Conservation (phyloP, 148 eudicot species). For the Chenopodium quinoa region DNA sequence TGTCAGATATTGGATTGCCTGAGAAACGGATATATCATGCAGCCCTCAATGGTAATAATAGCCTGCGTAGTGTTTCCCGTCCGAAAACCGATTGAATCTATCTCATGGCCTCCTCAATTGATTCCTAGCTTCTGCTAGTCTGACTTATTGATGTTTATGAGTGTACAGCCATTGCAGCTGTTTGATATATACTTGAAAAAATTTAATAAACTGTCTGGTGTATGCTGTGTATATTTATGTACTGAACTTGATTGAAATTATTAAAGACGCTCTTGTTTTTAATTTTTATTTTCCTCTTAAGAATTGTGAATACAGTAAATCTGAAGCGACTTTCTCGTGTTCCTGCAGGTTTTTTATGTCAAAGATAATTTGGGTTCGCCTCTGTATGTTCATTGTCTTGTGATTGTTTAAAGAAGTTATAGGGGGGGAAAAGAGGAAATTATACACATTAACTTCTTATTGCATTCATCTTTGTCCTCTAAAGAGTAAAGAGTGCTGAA, state of each 20-base stretch:
- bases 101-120: conserved; percentile 50
- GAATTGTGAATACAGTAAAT: conserved; percentile 34
- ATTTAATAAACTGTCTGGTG: conserved; percentile 11
- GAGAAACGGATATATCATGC: conserved; percentile 94
- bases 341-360: conserved; percentile 78
- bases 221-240: conserved; percentile 29
- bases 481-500: conserved; percentile 7
- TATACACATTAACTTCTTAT: conserved; percentile 16
- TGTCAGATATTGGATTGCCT: conserved; percentile 88
- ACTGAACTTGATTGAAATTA: conserved; percentile 9
- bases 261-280: conserved; percentile 6
- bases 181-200: conserved; percentile 5
- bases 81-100: conserved; percentile 85
- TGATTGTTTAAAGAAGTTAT: conserved; percentile 24
- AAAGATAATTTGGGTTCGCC: conserved; percentile 55
- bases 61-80: conserved; percentile 77
- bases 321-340: conserved; percentile 77
- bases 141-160: conserved; percentile 11
- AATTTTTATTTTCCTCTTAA: not conserved
- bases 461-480: conserved; percentile 10
- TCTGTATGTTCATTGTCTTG: conserved; percentile 45
- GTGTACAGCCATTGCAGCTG: conserved; percentile 22
- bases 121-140: conserved; percentile 17
- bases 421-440: conserved; percentile 7
- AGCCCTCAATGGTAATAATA: conserved; percentile 90